phyloP scores from a whole-genome alignment of 768 basidiomycete species.

The Floccularia luteovirens region DNA sequence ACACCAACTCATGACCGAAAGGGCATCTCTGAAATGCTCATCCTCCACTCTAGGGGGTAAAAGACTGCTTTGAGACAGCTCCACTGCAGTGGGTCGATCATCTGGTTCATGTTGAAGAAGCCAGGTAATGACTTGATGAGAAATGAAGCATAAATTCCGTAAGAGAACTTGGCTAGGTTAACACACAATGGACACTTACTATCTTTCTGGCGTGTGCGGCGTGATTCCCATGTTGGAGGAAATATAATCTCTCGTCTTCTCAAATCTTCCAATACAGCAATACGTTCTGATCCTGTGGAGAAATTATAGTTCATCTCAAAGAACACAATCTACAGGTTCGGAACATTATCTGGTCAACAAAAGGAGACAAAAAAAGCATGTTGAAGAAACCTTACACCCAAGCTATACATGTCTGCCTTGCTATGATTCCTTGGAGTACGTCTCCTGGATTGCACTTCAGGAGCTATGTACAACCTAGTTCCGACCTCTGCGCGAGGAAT shows the following conservation, averaged over 20 bases:
- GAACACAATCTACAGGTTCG: constrained; percentile 69
- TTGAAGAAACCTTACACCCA: constrained; percentile 53
- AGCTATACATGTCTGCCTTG: constrained; percentile 93
- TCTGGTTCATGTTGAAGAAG: constrained; percentile 78
- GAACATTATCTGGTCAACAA: constrained; percentile 3
- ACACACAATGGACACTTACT: constrained; percentile 34
- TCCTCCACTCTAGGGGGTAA: constrained; percentile 76
- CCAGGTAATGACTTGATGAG: constrained; percentile 62
- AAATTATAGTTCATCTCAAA: constrained; percentile 95
- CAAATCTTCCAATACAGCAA: constrained; percentile 73
- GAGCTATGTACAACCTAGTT: constrained; percentile 88
- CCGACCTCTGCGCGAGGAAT: constrained; percentile 58
- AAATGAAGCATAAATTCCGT: not conserved
- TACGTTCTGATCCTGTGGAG: constrained; percentile 76
- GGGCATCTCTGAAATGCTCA: constrained; percentile 77
- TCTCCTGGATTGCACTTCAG: constrained; percentile 69
- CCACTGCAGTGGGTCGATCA: constrained; percentile 72
- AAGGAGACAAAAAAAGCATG: not conserved
- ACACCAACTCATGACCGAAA: constrained; percentile 63
- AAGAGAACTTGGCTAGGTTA: not conserved
- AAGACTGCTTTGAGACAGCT: constrained; percentile 72
- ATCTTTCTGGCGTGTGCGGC: constrained; percentile 54
- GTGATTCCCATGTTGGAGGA: constrained; percentile 65
- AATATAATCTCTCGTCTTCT: constrained; percentile 70
- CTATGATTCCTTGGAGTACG: constrained; percentile 67